These are phyloP conservation scores for Colletotrichum limetticola DNA, from an alignment of 2,329 filamentous ascomycete species.

Conservation along the genomic window DNA sequence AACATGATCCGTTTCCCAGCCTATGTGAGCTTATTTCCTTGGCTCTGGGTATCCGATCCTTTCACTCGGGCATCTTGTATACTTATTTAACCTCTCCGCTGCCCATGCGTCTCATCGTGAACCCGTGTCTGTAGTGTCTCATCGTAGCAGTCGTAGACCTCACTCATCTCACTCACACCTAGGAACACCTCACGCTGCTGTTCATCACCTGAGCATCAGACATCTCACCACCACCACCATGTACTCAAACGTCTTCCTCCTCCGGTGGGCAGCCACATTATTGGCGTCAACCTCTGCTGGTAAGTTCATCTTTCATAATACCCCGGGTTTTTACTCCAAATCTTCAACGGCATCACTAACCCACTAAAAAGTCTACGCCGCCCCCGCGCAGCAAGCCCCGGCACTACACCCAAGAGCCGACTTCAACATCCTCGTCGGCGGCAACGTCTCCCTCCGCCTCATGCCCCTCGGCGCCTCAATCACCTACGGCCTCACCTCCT, in stretches of 20 bases:
- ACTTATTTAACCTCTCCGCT: slow-evolving; percentile 16
- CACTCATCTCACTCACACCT: not conserved
- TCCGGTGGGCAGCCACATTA: slow-evolving; percentile 20
- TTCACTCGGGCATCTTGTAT: not conserved
- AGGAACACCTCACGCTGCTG: not conserved
- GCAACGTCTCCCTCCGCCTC: slow-evolving; percentile 49
- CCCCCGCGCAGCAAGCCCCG: slow-evolving; percentile 18
- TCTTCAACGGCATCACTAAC: not conserved
- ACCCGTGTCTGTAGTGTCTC: not conserved
- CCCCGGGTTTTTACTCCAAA: not conserved
- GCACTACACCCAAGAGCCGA: slow-evolving; percentile 20
- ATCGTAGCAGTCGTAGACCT: not conserved
- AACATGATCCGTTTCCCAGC: not conserved
- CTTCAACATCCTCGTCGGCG: slow-evolving; percentile 31
- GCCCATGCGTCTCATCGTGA: not conserved
- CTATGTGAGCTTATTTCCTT: slow-evolving; percentile 16
- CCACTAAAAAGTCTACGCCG: slow-evolving; percentile 25
- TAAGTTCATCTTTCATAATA: not conserved
- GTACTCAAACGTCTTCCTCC: slow-evolving; percentile 7
- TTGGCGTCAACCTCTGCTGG: slow-evolving; percentile 23
- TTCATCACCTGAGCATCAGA: not conserved
- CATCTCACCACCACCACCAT: not conserved
- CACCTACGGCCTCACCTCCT: slow-evolving; percentile 49
- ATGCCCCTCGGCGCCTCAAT: slow-evolving; percentile 58
- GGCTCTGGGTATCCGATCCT: slow-evolving; percentile 2